phyloP scores from a whole-genome alignment of 208 protist genomes.

The Spongospora subterranea region DNA sequence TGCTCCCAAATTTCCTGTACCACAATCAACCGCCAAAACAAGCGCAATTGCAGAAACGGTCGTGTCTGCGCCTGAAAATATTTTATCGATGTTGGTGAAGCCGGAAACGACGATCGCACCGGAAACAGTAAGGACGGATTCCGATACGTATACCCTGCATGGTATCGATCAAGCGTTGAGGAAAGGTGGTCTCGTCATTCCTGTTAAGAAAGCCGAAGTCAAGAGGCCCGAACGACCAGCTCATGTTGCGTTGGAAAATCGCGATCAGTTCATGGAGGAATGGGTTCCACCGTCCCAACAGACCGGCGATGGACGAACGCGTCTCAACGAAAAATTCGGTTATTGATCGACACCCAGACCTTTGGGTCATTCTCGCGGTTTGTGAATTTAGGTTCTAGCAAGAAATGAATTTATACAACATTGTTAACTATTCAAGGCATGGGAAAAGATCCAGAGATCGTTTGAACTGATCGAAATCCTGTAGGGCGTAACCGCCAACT shows the following conservation, averaged over 20 bases:
- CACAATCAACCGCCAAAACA: no score
- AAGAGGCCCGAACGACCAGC: not conserved
- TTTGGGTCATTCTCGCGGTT: not conserved
- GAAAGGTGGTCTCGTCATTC: not conserved
- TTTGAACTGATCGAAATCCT: not conserved
- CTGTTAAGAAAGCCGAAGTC: not conserved
- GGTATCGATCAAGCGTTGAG: not conserved
- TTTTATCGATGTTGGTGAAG: not conserved
- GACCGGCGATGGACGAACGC: not conserved
- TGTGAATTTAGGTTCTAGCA: not conserved
- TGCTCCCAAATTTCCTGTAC: no score
- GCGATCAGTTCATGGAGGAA: not conserved
- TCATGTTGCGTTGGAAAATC: no score
- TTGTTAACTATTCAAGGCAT: not conserved
- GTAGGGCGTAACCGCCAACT: not conserved
- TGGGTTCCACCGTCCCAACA: not conserved
- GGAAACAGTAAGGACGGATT: not conserved
- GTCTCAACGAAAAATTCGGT: conserved; percentile 13
- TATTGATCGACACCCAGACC: not conserved
- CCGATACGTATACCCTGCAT: not conserved
- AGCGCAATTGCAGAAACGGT: no score
- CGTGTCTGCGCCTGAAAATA: not conserved
- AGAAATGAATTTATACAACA: not conserved
- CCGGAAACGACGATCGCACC: not conserved
- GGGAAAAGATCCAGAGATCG: not conserved